Evolutionary conservation across 2,329 filamentous ascomycete species (phyloP).

Genomic region (Botrytis aclada): DNA sequence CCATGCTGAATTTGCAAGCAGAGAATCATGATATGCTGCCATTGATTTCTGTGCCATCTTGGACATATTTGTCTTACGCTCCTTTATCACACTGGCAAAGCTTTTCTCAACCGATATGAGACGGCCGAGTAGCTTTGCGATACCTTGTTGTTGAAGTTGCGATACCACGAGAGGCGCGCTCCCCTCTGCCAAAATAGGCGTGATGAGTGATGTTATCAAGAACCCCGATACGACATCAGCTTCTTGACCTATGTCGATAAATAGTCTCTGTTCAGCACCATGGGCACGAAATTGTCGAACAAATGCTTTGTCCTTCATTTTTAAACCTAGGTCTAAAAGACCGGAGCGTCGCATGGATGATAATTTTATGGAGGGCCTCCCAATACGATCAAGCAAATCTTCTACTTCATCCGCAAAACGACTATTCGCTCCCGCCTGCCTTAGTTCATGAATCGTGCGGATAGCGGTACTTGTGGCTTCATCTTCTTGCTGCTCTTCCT

Average conservation of each 20-base stretch:
- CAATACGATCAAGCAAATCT: conserved; percentile 60
- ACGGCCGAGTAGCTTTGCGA: conserved; percentile 52
- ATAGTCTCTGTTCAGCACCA: conserved; percentile 65
- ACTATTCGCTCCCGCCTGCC: conserved; percentile 64
- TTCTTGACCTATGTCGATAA: conserved; percentile 58
- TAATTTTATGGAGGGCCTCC: conserved; percentile 46
- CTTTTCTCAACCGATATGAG: conserved; percentile 54
- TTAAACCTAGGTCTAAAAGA: conserved; percentile 57
- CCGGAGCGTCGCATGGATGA: conserved; percentile 55
- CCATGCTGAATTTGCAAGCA: conserved; percentile 60
- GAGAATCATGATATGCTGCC: conserved; percentile 49
- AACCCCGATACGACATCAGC: conserved; percentile 61
- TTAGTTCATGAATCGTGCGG: conserved; percentile 62
- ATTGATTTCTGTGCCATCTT: conserved; percentile 59
- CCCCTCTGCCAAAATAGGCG: conserved; percentile 60
- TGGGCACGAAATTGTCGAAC: conserved; percentile 70
- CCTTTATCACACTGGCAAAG: conserved; percentile 58
- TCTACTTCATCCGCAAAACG: conserved; percentile 64
- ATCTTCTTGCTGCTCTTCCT: conserved; percentile 34
- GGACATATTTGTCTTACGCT: conserved; percentile 67
- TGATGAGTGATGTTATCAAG: conserved; percentile 59
- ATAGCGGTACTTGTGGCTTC: conserved; percentile 44
- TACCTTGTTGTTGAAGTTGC: conserved; percentile 53
- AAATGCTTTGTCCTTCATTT: conserved; percentile 61
- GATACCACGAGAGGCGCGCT: conserved; percentile 57